These are phyloP conservation scores for Tricholoma matsutake DNA, from an alignment of 768 basidiomycete species.

Conservation along the genomic window DNA sequence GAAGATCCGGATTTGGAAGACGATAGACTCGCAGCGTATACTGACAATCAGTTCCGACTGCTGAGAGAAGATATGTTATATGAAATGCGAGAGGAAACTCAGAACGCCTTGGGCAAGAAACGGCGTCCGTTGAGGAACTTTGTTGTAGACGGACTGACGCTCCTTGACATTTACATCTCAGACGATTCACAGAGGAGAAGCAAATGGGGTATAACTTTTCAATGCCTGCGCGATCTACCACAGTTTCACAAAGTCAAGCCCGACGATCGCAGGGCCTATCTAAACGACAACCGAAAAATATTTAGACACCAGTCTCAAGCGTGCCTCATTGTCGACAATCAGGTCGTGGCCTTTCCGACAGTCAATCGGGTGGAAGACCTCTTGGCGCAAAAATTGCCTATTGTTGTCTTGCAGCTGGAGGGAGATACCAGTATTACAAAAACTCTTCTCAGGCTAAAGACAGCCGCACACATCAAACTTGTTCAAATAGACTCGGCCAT, in stretches of 20 bases:
- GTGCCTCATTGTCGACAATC: constrained; percentile 46
- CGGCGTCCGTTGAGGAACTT: constrained; percentile 36
- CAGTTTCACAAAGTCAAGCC: constrained; percentile 29
- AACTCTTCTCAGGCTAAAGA: constrained; percentile 36
- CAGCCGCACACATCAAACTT: constrained; percentile 30
- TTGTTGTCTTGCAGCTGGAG: constrained; percentile 52
- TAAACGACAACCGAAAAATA: constrained; percentile 39
- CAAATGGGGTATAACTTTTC: constrained; percentile 41
- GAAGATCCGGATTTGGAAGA: constrained; percentile 39
- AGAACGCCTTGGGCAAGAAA: constrained; percentile 35
- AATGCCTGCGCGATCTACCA: constrained; percentile 34
- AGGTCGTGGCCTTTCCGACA: constrained; percentile 50
- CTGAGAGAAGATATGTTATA: constrained; percentile 61
- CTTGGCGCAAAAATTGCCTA: constrained; percentile 44
- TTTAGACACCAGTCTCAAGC: constrained; percentile 53
- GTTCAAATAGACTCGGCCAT: constrained; percentile 59
- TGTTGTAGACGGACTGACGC: constrained; percentile 34
- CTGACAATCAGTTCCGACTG: constrained; percentile 67
- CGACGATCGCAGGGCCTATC: constrained; percentile 34
- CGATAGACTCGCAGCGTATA: constrained; percentile 42
- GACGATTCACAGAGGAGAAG: constrained; percentile 20
- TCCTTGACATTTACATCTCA: constrained; percentile 35
- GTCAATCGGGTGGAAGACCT: constrained; percentile 53
- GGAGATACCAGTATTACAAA: constrained; percentile 36
- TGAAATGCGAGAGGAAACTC: constrained; percentile 55